Base-by-base conservation (phyloP, 2,329 filamentous ascomycete species). In the Blumeria hordei region DNA sequence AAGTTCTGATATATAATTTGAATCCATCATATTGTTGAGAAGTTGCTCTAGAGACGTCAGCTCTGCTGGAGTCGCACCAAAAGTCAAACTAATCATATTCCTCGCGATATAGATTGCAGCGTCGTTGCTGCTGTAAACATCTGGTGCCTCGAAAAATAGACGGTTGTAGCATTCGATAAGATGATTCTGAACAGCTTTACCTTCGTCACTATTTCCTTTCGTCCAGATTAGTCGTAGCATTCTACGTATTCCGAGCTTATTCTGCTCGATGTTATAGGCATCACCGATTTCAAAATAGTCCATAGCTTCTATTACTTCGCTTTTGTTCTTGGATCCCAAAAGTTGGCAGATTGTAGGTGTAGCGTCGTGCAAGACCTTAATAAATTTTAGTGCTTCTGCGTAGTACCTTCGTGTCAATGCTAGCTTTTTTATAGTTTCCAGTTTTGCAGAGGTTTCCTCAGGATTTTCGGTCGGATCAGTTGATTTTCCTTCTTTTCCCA, bases 191-290 rank as follows among this genome's bases (percentile, higher is more conserved):
- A 98, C 88, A 55, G 92, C 92, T 70, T 96, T 98, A 63, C 93
- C 92, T 72, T 98, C 93, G 64, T 98, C 92, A 63, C 88, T 96
- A 69, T 96, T 98, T 62, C 92, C 90, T 70, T 98, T 98, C 59
- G 92, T 98, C 92, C 92, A 98, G 67, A 98, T 98, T 18, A 98
- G 74, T 54, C 90, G 82, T 59, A 98, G 74, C 92, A 98, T 98
- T 56, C 88, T 83, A 57, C 90, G 79, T 64, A 98, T 96, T 56
- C 93, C 92, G 41, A 83, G 71, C 67, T 94, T 88, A 64, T 93
- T 88, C 61, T 92, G 86, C 67, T 95, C 85, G 57, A 98, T 83
- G 67, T 93, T 92, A 74, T 96, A 96, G 6, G 88, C 90, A 66
- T 98, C 88, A 47, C 92, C 83, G 47, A 94, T 80, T 61, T 93